Base-by-base conservation (phyloP, 1,284 basidiomycete species). In the Puccinia novopanici region DNA sequence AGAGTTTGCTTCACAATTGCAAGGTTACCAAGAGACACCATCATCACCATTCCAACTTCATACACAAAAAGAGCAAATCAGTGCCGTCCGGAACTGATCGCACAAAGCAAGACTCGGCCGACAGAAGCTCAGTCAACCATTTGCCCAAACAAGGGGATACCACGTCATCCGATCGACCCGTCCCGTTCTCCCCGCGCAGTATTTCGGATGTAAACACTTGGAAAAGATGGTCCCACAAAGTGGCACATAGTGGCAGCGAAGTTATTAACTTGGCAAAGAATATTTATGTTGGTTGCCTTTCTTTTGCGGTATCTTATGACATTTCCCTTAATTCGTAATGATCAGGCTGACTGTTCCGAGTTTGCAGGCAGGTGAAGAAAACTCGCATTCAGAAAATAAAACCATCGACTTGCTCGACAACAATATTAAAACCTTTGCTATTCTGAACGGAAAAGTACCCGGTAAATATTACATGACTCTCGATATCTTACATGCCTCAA, bases 391-490 rank as follows among this genome's bases (percentile, higher is more conserved):
- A 61, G 37, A 67, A 9, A 4, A 45, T 37, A 24, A 50, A 37
- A 19, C 68, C 34, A 30, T n/a, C 17, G 30, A 68, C 52, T 17
- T 50, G 74, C 24, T 50, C 17, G 45, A 52, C 19, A 68, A 1
- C 24, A 59, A 55, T 55, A 27, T 37, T 10, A 75, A 63, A 42
- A 80, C 77, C 42, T 80, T 80, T 73, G 77, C 77, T 13, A 54
- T 65, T 2, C 22, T 80, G 57, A 63, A 73, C 40, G 70, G 57
- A 8, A 80, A 55, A 65, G 57, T 70, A 73, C 77, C 77, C 1
- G 77, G 77, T 80, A 80, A 59, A 48, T 78, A n/a, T n/a, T n/a
- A n/a, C n/a, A n/a, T n/a, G n/a, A n/a, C n/a, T n/a, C n/a, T n/a
- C n/a, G n/a, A n/a, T n/a, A n/a, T n/a, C n/a, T n/a, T n/a, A n/a